These are phyloP conservation scores for Ganoderma lingzhi DNA, from an alignment of 1,284 basidiomycete species.

Conservation along the genomic window DNA sequence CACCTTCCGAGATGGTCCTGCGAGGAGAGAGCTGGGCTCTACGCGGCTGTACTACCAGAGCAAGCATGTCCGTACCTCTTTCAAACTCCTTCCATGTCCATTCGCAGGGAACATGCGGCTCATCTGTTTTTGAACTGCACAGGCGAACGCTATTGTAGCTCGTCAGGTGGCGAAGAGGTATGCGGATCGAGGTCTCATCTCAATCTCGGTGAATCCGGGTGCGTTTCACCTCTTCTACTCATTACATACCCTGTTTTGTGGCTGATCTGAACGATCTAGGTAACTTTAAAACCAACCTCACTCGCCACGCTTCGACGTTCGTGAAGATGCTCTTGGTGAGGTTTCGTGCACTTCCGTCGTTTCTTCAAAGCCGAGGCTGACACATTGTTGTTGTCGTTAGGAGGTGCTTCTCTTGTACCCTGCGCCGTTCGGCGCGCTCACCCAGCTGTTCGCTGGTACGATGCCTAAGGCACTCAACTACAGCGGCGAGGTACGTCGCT, in stretches of 20 bases:
- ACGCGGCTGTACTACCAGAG: slow-evolving; percentile 50
- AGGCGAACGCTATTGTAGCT: slow-evolving; percentile 50
- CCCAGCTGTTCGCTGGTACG: slow-evolving; percentile 37
- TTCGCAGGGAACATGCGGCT: not conserved
- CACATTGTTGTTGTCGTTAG: not conserved
- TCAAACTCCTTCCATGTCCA: not conserved
- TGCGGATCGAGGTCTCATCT: slow-evolving; percentile 45
- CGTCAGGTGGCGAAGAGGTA: slow-evolving; percentile 43
- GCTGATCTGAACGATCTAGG: slow-evolving; percentile 11
- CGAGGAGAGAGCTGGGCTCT: slow-evolving; percentile 37
- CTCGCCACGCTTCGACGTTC: slow-evolving; percentile 18
- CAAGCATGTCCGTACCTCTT: slow-evolving; percentile 41
- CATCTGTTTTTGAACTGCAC: not conserved
- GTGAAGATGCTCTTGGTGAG: slow-evolving; percentile 23
- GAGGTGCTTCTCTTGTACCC: slow-evolving; percentile 26
- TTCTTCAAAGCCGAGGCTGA: not conserved
- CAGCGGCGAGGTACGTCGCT: slow-evolving; percentile 34
- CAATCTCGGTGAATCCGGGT: slow-evolving; percentile 51
- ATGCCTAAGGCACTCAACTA: slow-evolving; percentile 34
- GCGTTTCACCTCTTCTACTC: not conserved
- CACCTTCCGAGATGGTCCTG: slow-evolving; percentile 39
- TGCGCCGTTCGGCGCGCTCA: slow-evolving; percentile 34
- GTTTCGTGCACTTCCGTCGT: slow-evolving; percentile 3
- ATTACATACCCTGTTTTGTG: not conserved
- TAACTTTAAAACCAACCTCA: slow-evolving; percentile 29